Base-by-base conservation (phyloP, 1,139 yeast genomes). In the Protomyces gravidus region DNA sequence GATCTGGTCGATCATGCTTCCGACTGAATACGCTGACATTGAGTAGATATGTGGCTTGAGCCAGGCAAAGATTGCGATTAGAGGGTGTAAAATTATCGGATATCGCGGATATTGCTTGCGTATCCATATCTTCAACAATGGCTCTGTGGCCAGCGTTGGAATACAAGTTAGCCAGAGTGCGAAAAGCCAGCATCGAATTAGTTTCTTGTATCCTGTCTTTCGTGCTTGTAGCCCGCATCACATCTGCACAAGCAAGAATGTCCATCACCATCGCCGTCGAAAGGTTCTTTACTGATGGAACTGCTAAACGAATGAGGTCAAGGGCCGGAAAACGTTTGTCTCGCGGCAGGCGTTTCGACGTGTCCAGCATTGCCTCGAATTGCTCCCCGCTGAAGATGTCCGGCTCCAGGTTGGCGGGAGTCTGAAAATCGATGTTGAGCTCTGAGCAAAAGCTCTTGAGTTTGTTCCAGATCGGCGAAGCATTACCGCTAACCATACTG, bases 271-370 rank as follows among this genome's bases (percentile, higher is more conserved):
- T 67, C 23, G 70, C 67, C 1, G 71, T 65, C 1, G 75, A 72
- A 3, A 68, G 65, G 1, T 65, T 51, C 1, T 73, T 71, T 4
- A 80, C 68, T 13, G 72, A 67, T 1, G 77, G 71, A 2, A 81
- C 75, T 1, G 79, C 73, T 17, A 79, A 67, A 51, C 89, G 75
- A 51, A 83, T 67, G 15, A 83, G 70, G 68, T 84, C 89, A 65
- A 77, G 76, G 0, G 83, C 85, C 1, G 85, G 79, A 3, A 81
- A 72, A 62, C 78, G 78, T 28, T 77, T 74, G 0, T 68, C 68
- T 5, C 68, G 67, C 11, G 71, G 69, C 86, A 86, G 83, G 0
- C 11, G n/a, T n/a, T 46, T 42, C 19, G 45, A 13, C n/a, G 28
- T 30, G 5, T 21, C 25, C 17, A 53, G 13, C 39, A 53, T 39